Percentiles rank a stretch among this genome's conserved stretches.
phyloP scores from a whole-genome alignment of 2,329 filamentous ascomycete species.

The Penicillium janthinellum region DNA sequence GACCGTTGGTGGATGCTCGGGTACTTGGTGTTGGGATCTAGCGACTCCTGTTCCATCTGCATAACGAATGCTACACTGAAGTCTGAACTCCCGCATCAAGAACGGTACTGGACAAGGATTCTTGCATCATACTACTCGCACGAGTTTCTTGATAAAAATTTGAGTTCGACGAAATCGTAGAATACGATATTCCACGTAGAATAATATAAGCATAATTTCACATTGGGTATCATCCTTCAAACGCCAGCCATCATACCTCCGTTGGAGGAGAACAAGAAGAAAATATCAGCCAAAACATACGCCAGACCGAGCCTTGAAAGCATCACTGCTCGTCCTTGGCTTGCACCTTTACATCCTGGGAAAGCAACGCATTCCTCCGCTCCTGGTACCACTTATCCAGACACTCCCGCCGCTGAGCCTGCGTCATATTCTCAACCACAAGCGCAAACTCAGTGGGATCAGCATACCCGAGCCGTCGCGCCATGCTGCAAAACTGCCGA shows the following conservation, averaged over 20 bases:
- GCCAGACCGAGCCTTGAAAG: background rate
- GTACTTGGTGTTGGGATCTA: background rate
- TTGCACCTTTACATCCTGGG: background rate
- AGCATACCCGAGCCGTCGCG: slow-evolving; percentile 72
- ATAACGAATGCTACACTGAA: background rate
- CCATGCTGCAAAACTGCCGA: slow-evolving; percentile 91
- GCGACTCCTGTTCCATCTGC: background rate
- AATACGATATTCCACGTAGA: background rate
- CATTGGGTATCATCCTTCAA: background rate
- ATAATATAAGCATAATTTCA: background rate
- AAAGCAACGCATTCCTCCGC: slow-evolving; percentile 56
- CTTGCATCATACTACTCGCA: background rate
- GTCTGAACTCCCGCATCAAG: background rate
- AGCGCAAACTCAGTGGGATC: slow-evolving; percentile 83
- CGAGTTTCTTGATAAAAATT: background rate
- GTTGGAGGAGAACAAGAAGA: background rate
- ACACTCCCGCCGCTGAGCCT: slow-evolving; percentile 75
- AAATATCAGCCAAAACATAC: background rate
- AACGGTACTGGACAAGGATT: background rate
- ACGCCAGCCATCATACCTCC: background rate
- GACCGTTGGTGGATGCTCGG: background rate
- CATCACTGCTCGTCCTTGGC: background rate
- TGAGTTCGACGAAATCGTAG: background rate
- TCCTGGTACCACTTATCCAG: slow-evolving; percentile 78
- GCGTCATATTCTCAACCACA: slow-evolving; percentile 86